Evolutionary conservation across 495 filamentous ascomycete genomes (phyloP), one percentile per base, ranked within the genome.

Genomic region (Coniosporium apollinis): DNA sequence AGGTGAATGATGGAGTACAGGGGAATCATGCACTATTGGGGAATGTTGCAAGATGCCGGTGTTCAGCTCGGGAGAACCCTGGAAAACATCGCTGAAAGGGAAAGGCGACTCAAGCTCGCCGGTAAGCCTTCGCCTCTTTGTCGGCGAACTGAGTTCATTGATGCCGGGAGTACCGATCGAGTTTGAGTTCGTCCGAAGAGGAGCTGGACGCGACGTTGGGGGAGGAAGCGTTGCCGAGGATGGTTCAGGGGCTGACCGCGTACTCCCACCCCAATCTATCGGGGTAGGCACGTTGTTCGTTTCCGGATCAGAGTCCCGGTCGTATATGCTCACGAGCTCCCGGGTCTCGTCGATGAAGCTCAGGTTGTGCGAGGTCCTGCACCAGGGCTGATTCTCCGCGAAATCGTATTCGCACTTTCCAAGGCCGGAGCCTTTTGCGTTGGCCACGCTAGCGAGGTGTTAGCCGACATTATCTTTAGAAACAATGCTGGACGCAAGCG

Each of bases 371-470:
- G 33, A 19, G n/a, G 45, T 45, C 3, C 34, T 41, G 1, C 41
- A 31, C 45, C 42, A 48, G 6, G 37, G 34, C 28, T 48, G 45
- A 10, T 29, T 24, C 19, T 28, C 19, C 28, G 38, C 18, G 29
- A 48, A 48, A 22, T 45, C 42, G 28, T 41, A 45, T 5, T 45
- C 45, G n/a, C 33, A 25, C 26, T 48, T 48, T 6, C 25, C 25
- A 14, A 35, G 21, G 11, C 36, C 43, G 16, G 34, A 25, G 18
- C 22, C 40, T 25, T 38, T 37, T 10, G 24, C 19, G 26, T 30
- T 43, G 14, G 13, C 30, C 9, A 33, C 42, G 21, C 25, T 19
- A 21, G 5, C 3, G 15, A 22, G 5, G 8, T 7, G 16, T 13
- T 33, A 2, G 24, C 22, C 17, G 21, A 3, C 29, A n/a, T 16